Evolutionary conservation across 164 flowering plant genomes (phyloP).

Genomic region (Dillenia suffruticosa): DNA sequence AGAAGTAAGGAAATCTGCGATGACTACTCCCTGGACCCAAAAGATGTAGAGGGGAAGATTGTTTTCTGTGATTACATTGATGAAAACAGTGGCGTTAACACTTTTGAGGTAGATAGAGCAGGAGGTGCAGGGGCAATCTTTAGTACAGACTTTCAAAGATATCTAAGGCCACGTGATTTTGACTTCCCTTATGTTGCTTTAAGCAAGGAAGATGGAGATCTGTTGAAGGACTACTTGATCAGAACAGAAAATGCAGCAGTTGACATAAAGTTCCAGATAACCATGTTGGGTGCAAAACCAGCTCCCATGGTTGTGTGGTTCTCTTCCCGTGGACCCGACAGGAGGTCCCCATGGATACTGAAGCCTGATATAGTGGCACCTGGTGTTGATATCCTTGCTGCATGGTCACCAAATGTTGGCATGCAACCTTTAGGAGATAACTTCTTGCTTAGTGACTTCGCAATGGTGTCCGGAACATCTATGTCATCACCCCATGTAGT

Average conservation of each 20-base stretch:
- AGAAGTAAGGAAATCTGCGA: conserved; percentile 23
- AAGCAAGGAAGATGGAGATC: conserved; percentile 13
- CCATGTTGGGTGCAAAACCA: conserved; percentile 9
- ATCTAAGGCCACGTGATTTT: conserved; percentile 11
- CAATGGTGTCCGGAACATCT: conserved; percentile 9
- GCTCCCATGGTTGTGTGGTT: conserved; percentile 18
- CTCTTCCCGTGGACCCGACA: conserved; percentile 15
- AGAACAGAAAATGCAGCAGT: conserved; percentile 1
- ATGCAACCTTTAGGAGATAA: conserved; percentile 1
- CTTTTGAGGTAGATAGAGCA: conserved; percentile 8
- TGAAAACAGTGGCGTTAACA: neutral
- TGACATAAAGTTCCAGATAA: conserved; percentile 11
- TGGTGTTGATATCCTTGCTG: conserved; percentile 8
- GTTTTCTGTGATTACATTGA: conserved; percentile 20
- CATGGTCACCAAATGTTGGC: conserved; percentile 7
- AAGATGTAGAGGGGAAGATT: conserved; percentile 31
- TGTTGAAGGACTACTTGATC: conserved; percentile 15
- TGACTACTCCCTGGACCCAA: conserved; percentile 10
- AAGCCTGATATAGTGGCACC: conserved; percentile 17
- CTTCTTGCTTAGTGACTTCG: conserved; percentile 5
- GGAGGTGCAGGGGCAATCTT: conserved; percentile 30
- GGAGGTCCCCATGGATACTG: conserved; percentile 8
- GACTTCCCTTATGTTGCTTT: conserved; percentile 19
- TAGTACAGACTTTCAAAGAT: conserved; percentile 7
- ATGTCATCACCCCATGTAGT: conserved; percentile 6